Evolutionary conservation across 495 filamentous ascomycete genomes (phyloP), one percentile per base, ranked within the genome.

Genomic region (Poronia punctata): DNA sequence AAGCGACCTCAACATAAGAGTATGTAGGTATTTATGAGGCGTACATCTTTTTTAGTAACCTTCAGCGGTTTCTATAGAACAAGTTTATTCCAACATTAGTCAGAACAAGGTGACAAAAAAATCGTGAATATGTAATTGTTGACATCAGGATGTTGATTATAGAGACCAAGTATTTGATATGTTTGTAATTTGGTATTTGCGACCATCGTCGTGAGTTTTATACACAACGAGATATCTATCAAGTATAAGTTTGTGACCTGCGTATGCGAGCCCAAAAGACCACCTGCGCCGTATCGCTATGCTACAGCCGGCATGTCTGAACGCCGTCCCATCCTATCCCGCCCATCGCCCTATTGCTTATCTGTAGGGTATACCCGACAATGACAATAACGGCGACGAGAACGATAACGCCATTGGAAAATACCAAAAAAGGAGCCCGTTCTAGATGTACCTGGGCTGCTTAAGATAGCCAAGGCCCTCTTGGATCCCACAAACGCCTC

Each of bases 251-350:
- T 23, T 43, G 15, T 35, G 21, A 28, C 40, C 19, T 36, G 31
- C 31, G 40, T 43, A 43, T 36, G 32, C 40, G 21, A 31, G 33
- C 6, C 33, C 41, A 31, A 45, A n/a, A 21, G 11, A 15, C 35
- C n/a, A n/a, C 10, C 34, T 37, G 10, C 17, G 35, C 41, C 34
- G 33, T 31, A 38, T 38, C 27, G 42, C 42, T 45, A 45, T 45
- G 42, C 42, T 38, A 19, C 38, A 20, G 14, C 25, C 21, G 26
- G 24, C 23, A 45, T 33, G 16, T 35, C 42, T 38, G 22, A 38
- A 45, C 42, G 42, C 42, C 42, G 35, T 45, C 18, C 27, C 27
- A 6, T 26, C 21, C 25, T 37, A 28, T 30, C 42, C 33, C 17
- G 22, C 35, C 20, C 33, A 20, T 45, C n/a, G n/a, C n/a, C n/a